Evolutionary conservation across 306 rosid species (phyloP).

Genomic region (Trifolium subterraneum): DNA sequence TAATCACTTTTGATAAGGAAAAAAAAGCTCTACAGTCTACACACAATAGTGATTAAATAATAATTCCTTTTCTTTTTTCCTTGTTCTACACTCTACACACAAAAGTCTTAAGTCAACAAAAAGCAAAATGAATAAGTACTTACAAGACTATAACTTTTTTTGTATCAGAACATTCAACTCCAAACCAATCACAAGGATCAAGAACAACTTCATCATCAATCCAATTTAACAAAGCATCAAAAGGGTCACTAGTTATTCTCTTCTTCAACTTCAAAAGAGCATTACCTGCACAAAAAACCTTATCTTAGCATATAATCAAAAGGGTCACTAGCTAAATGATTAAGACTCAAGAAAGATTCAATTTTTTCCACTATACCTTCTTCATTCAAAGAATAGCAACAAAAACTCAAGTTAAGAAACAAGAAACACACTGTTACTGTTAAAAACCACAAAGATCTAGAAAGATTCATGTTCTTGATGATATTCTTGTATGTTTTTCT

Average conservation of each 20-base stretch:
- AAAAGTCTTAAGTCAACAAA: not conserved
- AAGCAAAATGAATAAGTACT: conserved; percentile 39
- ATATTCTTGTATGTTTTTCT: conserved; percentile 45
- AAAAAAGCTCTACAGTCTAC: not conserved
- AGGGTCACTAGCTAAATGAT: not conserved
- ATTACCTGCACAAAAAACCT: conserved; percentile 58
- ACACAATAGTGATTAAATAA: not conserved
- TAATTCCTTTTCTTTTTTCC: not conserved
- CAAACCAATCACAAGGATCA: conserved; percentile 81
- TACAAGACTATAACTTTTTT: conserved; percentile 72
- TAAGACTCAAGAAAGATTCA: not conserved
- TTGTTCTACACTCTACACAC: conserved; percentile 1
- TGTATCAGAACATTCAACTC: conserved; percentile 80
- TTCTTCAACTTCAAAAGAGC: conserved; percentile 77
- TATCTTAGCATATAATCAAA: conserved; percentile 8
- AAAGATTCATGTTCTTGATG: conserved; percentile 52
- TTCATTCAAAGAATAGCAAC: conserved; percentile 68
- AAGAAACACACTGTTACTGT: conserved; percentile 42
- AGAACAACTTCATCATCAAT: conserved; percentile 53
- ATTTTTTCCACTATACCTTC: conserved; percentile 58
- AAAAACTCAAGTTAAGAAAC: conserved; percentile 57
- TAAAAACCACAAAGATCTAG: conserved; percentile 37
- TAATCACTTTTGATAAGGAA: conserved; percentile 20
- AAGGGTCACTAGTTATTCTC: conserved; percentile 73
- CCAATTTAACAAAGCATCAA: conserved; percentile 78